phyloP scores from a whole-genome alignment of 2,329 filamentous ascomycete genomes.

The Neurospora crassa region DNA sequence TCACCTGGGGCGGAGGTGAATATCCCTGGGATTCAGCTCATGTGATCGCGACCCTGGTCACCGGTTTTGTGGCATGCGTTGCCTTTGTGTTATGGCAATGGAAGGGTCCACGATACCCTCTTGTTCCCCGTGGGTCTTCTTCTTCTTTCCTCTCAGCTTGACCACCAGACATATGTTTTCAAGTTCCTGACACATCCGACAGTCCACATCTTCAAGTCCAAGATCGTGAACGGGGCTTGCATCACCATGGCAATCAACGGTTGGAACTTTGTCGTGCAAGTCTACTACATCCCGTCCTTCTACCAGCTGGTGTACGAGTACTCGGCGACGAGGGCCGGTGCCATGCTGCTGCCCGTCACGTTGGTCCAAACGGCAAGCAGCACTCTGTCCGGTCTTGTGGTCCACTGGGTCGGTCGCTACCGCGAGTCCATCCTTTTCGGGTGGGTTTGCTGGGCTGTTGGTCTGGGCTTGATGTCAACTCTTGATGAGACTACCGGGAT shows the following conservation, averaged over 20 bases:
- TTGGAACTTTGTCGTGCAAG: slow-evolving; percentile 49
- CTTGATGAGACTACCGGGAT: slow-evolving; percentile 36
- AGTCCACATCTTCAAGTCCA: slow-evolving; percentile 43
- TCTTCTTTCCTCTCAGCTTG: background rate
- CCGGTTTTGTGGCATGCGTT: slow-evolving; percentile 37
- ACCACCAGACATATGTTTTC: slow-evolving; percentile 10
- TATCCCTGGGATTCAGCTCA: slow-evolving; percentile 46
- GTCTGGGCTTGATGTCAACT: slow-evolving; percentile 43
- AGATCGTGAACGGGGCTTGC: slow-evolving; percentile 44
- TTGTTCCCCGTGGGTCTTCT: slow-evolving; percentile 32
- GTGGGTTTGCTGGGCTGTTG: slow-evolving; percentile 41
- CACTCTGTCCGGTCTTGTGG: slow-evolving; percentile 40
- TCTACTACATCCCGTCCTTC: slow-evolving; percentile 38
- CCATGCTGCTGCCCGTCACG: slow-evolving; percentile 32
- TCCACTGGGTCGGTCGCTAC: slow-evolving; percentile 43
- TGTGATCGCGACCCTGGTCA: slow-evolving; percentile 43
- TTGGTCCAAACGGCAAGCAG: slow-evolving; percentile 37
- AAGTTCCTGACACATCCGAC: background rate
- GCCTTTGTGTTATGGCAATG: slow-evolving; percentile 44
- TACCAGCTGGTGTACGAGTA: slow-evolving; percentile 37
- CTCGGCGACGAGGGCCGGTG: slow-evolving; percentile 30
- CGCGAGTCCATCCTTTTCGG: slow-evolving; percentile 44
- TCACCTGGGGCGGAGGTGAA: slow-evolving; percentile 51
- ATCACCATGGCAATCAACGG: slow-evolving; percentile 49
- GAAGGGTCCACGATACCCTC: slow-evolving; percentile 36